Conservation (phyloP, 2,329 filamentous ascomycete genomes). For the Neonectria faginata region DNA sequence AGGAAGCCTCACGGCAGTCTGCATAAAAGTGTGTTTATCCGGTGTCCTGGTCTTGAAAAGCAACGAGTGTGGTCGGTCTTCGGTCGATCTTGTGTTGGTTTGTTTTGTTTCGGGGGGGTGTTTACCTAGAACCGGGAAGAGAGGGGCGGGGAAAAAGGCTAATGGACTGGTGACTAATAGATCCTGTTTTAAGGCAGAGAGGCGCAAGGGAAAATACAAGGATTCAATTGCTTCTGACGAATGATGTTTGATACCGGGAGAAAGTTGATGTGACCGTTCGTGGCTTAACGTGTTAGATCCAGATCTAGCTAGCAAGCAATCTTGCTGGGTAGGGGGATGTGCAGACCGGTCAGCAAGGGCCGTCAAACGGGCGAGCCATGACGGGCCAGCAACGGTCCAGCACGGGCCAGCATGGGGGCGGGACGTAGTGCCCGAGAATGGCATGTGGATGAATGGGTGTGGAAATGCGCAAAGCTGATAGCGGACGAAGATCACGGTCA, state of each 20-base stretch:
- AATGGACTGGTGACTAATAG: slow-evolving; percentile 31
- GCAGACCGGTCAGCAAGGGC: slow-evolving; percentile 11
- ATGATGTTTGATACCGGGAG: slow-evolving; percentile 21
- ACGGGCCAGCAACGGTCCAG: neutral
- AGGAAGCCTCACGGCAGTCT: slow-evolving; percentile 31
- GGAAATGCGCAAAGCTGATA: neutral
- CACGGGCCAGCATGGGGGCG: neutral
- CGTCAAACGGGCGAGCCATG: neutral
- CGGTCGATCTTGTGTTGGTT: slow-evolving; percentile 36
- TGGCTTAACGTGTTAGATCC: slow-evolving; percentile 8
- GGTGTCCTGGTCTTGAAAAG: slow-evolving; percentile 43
- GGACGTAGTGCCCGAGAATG: neutral
- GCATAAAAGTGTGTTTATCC: slow-evolving; percentile 36
- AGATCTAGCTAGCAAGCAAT: slow-evolving; percentile 30
- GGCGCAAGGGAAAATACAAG: slow-evolving; percentile 30
- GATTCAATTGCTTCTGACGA: slow-evolving; percentile 24
- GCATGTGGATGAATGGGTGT: slow-evolving; percentile 10
- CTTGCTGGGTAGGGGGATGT: slow-evolving; percentile 21
- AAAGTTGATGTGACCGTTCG: slow-evolving; percentile 33
- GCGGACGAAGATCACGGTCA: slow-evolving; percentile 28
- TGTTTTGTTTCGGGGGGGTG: slow-evolving; percentile 20
- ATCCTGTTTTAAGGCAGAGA: slow-evolving; percentile 18
- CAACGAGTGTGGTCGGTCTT: slow-evolving; percentile 35
- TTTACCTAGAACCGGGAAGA: slow-evolving; percentile 15
- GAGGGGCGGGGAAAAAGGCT: slow-evolving; percentile 18